phyloP scores from a whole-genome alignment of 345 rosid genomes.

The Trapa bicornis region DNA sequence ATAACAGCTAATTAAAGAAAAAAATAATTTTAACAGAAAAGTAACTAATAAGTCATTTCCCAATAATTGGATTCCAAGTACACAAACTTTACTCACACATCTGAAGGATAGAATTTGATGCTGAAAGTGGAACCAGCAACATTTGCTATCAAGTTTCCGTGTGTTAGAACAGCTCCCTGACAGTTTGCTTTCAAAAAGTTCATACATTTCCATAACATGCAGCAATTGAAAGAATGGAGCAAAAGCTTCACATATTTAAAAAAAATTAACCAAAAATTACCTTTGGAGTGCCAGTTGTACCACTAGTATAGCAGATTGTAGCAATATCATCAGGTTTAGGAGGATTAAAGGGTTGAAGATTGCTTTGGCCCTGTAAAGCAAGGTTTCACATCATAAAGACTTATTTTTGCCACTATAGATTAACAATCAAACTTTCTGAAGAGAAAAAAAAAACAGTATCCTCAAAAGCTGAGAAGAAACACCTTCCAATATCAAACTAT shows the following conservation, averaged over 20 bases:
- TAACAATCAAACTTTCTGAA: neutral
- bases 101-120: conserved; percentile 56
- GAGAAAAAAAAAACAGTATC: neutral
- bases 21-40: conserved; percentile 6
- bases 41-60: conserved; percentile 5
- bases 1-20: conserved; percentile 8
- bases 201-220: neutral
- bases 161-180: conserved; percentile 82
- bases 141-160: conserved; percentile 74
- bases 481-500: neutral
- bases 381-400: neutral
- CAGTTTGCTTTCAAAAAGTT: neutral
- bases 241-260: neutral
- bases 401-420: neutral
- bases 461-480: neutral
- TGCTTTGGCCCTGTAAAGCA: conserved; percentile 44
- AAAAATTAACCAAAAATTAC: conserved; percentile 22
- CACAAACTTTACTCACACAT: conserved; percentile 48
- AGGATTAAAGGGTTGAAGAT: conserved; percentile 43
- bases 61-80: neutral
- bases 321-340: conserved; percentile 59
- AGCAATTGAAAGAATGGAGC: neutral
- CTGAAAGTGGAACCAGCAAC: conserved; percentile 55
- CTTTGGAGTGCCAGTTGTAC: conserved; percentile 98
- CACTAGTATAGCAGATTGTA: conserved; percentile 90